Evolutionary conservation across 495 filamentous ascomycete species (phyloP).

Genomic region (Penicillium taxi): DNA sequence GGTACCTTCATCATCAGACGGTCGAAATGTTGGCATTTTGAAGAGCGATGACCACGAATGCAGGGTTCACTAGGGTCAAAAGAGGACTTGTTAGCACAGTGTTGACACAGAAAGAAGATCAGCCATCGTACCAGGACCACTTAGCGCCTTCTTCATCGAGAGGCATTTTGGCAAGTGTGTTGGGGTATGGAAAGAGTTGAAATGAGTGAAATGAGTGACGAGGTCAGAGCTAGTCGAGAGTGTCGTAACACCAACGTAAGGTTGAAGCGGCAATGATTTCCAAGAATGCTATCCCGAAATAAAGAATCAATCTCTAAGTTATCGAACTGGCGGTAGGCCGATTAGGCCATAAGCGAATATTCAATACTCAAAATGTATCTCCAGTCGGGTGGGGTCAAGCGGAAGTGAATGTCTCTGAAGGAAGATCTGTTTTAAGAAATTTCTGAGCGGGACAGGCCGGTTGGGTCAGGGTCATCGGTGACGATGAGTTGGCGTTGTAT

Average conservation of each 20-base stretch:
- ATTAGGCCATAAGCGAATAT: no score
- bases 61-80: constrained; percentile 58
- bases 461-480: constrained; percentile 2
- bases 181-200: background rate
- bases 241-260: background rate
- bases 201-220: constrained; percentile 1
- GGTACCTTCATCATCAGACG: constrained; percentile 71
- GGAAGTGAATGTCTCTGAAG: background rate
- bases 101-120: background rate
- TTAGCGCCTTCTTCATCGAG: constrained; percentile 41
- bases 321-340: no score
- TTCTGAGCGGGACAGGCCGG: constrained; percentile 9
- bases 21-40: constrained; percentile 70
- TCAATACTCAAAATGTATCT: no score
- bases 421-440: background rate
- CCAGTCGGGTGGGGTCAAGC: constrained; percentile 3
- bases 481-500: constrained; percentile 3
- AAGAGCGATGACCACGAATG: constrained; percentile 78
- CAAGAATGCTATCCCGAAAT: no score
- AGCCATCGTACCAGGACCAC: constrained; percentile 41
- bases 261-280: no score
- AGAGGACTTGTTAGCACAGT: constrained; percentile 3
- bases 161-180: constrained; percentile 31
- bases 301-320: no score
- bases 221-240: background rate